Conservation (phyloP, 129 eudicot species). For the Helichrysum umbraculigerum region DNA sequence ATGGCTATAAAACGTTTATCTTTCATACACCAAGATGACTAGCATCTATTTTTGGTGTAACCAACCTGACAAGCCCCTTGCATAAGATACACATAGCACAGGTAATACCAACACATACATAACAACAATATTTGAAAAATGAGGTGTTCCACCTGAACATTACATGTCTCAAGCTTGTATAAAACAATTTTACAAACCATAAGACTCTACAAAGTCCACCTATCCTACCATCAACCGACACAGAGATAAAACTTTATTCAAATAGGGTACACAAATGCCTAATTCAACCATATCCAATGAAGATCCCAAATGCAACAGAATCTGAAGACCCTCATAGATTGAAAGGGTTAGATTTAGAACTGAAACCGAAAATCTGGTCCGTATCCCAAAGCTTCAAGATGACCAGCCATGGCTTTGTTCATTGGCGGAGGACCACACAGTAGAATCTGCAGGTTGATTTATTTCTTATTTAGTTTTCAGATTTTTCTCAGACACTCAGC, state of each 20-base stretch:
- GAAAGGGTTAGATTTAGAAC: slow-evolving; percentile 19
- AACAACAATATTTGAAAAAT: slow-evolving; percentile 2
- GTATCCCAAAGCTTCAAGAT: slow-evolving; percentile 45
- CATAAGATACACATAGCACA: too few relatives aligned
- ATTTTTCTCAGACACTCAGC: too few relatives aligned
- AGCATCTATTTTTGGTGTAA: too few relatives aligned
- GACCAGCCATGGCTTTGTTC: slow-evolving; percentile 58
- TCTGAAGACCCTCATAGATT: background rate
- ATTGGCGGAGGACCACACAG: slow-evolving; percentile 54
- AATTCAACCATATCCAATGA: slow-evolving; percentile 3
- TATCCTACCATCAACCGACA: background rate
- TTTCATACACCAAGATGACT: too few relatives aligned
- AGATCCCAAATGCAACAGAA: slow-evolving; percentile 23
- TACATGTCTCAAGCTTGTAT: slow-evolving; percentile 4
- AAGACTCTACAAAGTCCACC: background rate
- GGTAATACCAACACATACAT: background rate
- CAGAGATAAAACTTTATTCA: slow-evolving; percentile 16
- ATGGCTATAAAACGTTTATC: too few relatives aligned
- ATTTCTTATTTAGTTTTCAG: slow-evolving; percentile 1
- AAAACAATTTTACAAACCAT: background rate
- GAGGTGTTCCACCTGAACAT: background rate
- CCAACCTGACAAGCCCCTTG: too few relatives aligned
- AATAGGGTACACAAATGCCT: background rate
- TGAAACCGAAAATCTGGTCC: slow-evolving; percentile 38
- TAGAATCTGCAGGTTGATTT: slow-evolving; percentile 41